Evolutionary conservation across 1,284 basidiomycete species (phyloP).

Genomic region (Puccinia triticina): DNA sequence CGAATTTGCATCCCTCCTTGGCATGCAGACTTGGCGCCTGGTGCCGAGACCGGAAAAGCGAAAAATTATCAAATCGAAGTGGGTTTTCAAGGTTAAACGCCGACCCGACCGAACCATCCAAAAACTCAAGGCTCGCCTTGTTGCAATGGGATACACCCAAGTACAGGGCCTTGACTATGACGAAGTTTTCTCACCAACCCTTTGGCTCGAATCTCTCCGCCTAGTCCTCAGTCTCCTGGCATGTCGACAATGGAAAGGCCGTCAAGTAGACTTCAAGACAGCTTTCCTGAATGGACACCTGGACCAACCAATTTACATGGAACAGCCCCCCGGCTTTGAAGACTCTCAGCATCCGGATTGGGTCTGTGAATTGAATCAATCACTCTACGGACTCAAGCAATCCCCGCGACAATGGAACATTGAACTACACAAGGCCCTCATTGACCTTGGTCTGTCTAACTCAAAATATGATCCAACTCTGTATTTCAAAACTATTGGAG

Average conservation of each 20-base stretch:
- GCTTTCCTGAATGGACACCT: no score
- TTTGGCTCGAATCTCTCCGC: no score
- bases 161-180: no score
- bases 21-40: background rate
- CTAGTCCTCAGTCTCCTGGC: no score
- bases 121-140: no score
- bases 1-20: background rate
- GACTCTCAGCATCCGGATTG: background rate
- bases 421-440: background rate
- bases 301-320: no score
- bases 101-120: no score
- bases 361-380: background rate
- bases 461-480: background rate
- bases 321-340: background rate
- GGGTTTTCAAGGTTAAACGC: no score
- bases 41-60: background rate
- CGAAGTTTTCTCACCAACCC: background rate
- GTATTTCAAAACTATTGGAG: background rate
- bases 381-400: slow-evolving; percentile 11
- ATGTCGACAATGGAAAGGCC: no score
- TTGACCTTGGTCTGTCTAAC: background rate
- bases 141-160: no score
- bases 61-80: no score
- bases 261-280: no score
- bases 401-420: background rate